Evolutionary conservation across 2,329 filamentous ascomycete genomes (phyloP).

Genomic region (Daldinia sp.): DNA sequence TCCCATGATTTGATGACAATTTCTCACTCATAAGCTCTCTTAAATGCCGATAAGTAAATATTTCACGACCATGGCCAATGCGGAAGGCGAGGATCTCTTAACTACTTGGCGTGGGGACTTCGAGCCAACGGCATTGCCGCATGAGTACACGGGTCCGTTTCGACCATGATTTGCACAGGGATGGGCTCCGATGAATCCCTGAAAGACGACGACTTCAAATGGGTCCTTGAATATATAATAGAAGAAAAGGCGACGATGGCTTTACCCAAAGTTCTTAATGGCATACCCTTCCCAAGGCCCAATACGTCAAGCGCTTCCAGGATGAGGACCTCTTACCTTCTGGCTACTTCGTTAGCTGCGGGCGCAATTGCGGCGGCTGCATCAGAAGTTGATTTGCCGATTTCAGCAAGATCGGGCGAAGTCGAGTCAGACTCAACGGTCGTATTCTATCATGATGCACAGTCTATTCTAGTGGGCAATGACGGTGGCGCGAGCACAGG

Average conservation of each 20-base stretch:
- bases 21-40: not conserved
- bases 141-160: conserved; percentile 31
- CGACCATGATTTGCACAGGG: conserved; percentile 22
- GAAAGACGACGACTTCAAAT: conserved; percentile 4
- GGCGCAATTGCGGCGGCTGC: conserved; percentile 4
- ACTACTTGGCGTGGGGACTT: conserved; percentile 24
- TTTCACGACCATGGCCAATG: conserved; percentile 21
- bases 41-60: conserved; percentile 1
- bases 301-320: not conserved
- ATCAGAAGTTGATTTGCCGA: conserved; percentile 42
- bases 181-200: conserved; percentile 6
- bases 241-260: not conserved
- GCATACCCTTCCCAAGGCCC: conserved; percentile 5
- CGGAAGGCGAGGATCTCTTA: conserved; percentile 23
- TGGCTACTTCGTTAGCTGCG: conserved; percentile 27
- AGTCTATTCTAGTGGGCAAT: conserved; percentile 59
- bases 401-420: conserved; percentile 50
- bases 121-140: conserved; percentile 24
- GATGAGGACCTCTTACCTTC: conserved; percentile 24
- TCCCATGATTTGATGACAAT: not conserved
- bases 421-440: conserved; percentile 59
- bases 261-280: conserved; percentile 8
- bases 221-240: conserved; percentile 16
- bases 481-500: conserved; percentile 59
- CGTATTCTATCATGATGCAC: conserved; percentile 54